Base-by-base conservation (phyloP, 129 eudicot genomes). In the Kitagawia praeruptora region DNA sequence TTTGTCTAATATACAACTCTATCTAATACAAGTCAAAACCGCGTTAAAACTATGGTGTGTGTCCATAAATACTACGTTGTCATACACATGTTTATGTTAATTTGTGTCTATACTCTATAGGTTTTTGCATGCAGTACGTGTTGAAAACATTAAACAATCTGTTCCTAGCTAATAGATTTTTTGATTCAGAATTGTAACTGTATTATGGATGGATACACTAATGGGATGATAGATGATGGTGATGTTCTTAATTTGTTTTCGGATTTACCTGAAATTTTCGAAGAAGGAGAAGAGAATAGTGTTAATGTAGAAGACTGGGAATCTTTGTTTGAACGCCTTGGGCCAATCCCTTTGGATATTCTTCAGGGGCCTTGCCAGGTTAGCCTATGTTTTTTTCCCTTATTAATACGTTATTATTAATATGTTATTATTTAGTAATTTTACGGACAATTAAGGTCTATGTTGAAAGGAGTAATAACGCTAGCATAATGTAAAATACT, bases 261-360 rank as follows among this genome's bases (percentile, higher is more conserved):
- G 56, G 77, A 74, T 46, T 25, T 45, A 25, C 56, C 47, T 2
- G 77, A 74, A 44, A 46, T 13, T 14, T 74, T 74, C 8, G 56
- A 74, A 25, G 23, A 47, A 4, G 76, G 40, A 4, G 76, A 74
- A 34, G 37, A 34, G 8, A 25, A 27, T 45, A 45, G 8, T 42
- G 1, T 41, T 46, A 41, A 44, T 25, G 40, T 2, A 44, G 77
- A 74, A 27, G 58, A 45, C 19, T 74, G 77, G 77, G 77, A 74
- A 16, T 27, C 61, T 27, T 34, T 44, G 77, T 74, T 74, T 74
- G 23, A 74, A 46, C 12, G 61, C 40, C 77, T 74, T 27, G 77
- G 77, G 11, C 77, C 77, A 74, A 74, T 74, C 41, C 77, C 77
- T 45, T 74, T 51, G 39, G 77, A 74, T 12, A 13, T 74, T 16